Evolutionary conservation across 352 stramenopile genomes (phyloP).

Genomic region (Phytophthora boehmeriae): DNA sequence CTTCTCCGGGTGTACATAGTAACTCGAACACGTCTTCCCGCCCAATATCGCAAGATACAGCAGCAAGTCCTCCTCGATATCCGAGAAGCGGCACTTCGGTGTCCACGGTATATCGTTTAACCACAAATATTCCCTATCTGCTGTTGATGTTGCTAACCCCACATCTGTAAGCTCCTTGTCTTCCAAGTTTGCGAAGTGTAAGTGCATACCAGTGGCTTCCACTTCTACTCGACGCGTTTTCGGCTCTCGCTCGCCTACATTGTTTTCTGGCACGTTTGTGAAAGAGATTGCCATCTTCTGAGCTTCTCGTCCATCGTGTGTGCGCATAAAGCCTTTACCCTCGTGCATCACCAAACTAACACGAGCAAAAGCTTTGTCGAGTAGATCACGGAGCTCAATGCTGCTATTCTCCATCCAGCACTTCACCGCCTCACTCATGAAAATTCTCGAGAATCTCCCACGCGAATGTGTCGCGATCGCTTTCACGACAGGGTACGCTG

Average conservation of each 20-base stretch:
- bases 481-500: constrained; percentile 4
- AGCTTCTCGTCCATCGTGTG: background rate
- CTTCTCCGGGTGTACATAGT: background rate
- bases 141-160: background rate
- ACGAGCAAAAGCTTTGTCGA: constrained; percentile 1
- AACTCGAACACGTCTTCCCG: constrained; percentile 8
- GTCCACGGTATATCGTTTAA: background rate
- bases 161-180: constrained; percentile 6
- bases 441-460: constrained; percentile 12
- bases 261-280: background rate
- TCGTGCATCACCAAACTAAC: background rate
- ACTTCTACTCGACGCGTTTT: background rate
- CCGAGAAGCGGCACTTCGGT: constrained; percentile 1
- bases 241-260: background rate
- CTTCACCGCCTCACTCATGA: constrained; percentile 2
- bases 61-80: constrained; percentile 12
- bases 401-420: background rate
- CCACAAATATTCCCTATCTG: too few relatives aligned
- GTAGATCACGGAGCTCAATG: background rate
- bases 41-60: constrained; percentile 14
- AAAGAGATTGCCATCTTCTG: constrained; percentile 4
- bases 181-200: constrained; percentile 6
- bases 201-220: constrained; percentile 2
- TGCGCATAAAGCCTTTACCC: constrained; percentile 1
- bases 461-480: constrained; percentile 8